Base-by-base conservation (phyloP, 129 eudicot genomes). In the Gnaphalium uliginosum region DNA sequence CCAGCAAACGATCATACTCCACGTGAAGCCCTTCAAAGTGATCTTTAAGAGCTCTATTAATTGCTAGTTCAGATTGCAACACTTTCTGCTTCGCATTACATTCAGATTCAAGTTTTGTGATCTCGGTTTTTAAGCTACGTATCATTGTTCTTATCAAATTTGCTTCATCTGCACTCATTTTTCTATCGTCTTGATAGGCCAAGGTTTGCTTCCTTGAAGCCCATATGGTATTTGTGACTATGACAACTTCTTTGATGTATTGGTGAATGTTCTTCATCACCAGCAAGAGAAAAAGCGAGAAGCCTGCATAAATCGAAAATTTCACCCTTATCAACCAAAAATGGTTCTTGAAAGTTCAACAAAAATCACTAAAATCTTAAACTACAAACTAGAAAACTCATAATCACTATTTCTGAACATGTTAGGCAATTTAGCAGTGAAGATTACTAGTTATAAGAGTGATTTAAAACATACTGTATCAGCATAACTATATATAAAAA, bases 261-360 rank as follows among this genome's bases (percentile, higher is more conserved):
- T 78, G 83, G 73, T 90, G 93, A 66, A 88, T 51, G 30, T 78
- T 35, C 70, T 88, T 81, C 53, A 88, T 82, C 80, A 82, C 77
- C 41, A 90, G 60, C 18, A 86, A 84, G 22, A 90, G 79, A 58
- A 90, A 83, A 27, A 90, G 84, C n/a, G 81, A 62, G 61, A 90
- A 84, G 66, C 93, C 96, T 90, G 87, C 84, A 77, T 61, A 22
- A 25, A 60, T 41, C 37, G 9, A 33, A 54, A 54, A 66, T 23
- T 67, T 76, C 35, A 51, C 17, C 18, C 50, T 9, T 53, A 35
- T 51, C 15, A 66, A 6, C 37, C 69, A 27, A 72, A 24, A n/a
- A 57, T n/a, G 13, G 53, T 46, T 46, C 53, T 46, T 41, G 43
- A 7, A 3, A 65, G 21, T 13, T 7, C 68, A 63, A 7, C 39